Evolutionary conservation across 805 yeast species (phyloP).

Genomic region (Sungouiella thailandica): DNA sequence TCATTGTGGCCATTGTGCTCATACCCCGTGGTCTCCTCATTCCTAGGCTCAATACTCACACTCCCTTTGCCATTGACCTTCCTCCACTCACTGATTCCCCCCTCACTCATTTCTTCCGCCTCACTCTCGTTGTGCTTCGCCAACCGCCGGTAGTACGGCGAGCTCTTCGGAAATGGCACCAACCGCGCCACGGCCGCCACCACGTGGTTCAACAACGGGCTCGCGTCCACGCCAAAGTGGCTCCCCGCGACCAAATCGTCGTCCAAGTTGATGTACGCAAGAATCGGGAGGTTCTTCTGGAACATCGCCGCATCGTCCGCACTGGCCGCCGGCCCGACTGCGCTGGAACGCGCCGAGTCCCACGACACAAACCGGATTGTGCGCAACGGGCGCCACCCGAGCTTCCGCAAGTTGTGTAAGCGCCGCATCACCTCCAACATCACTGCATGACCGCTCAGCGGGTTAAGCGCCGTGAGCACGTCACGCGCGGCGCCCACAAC

Average conservation of each 20-base stretch:
- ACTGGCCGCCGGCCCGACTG: slow-evolving; percentile 25
- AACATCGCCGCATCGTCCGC: slow-evolving; percentile 18
- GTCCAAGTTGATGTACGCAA: slow-evolving; percentile 37
- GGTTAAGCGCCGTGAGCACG: slow-evolving; percentile 30
- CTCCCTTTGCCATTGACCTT: no score
- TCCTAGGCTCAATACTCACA: no score
- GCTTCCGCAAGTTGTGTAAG: slow-evolving; percentile 22
- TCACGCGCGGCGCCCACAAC: slow-evolving; percentile 39
- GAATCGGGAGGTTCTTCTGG: slow-evolving; percentile 19
- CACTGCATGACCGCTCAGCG: slow-evolving; percentile 36
- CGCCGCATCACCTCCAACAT: slow-evolving; percentile 36
- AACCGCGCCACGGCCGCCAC: slow-evolving; percentile 22
- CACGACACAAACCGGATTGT: slow-evolving; percentile 36
- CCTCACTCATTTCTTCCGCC: background rate
- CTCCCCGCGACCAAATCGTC: slow-evolving; percentile 35
- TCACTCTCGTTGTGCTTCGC: slow-evolving; percentile 5
- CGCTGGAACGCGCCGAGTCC: slow-evolving; percentile 35
- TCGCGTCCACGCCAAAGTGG: slow-evolving; percentile 29
- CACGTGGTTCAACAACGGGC: slow-evolving; percentile 32
- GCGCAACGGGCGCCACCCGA: slow-evolving; percentile 42
- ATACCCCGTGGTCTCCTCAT: background rate
- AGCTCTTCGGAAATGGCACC: slow-evolving; percentile 28
- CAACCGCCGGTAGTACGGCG: slow-evolving; percentile 17
- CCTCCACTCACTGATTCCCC: no score
- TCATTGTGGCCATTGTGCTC: slow-evolving; percentile 5